Percentiles rank a stretch among this genome's conserved stretches.
phyloP scores from a whole-genome alignment of 331 rosid species.

The Acacia pycnantha region DNA sequence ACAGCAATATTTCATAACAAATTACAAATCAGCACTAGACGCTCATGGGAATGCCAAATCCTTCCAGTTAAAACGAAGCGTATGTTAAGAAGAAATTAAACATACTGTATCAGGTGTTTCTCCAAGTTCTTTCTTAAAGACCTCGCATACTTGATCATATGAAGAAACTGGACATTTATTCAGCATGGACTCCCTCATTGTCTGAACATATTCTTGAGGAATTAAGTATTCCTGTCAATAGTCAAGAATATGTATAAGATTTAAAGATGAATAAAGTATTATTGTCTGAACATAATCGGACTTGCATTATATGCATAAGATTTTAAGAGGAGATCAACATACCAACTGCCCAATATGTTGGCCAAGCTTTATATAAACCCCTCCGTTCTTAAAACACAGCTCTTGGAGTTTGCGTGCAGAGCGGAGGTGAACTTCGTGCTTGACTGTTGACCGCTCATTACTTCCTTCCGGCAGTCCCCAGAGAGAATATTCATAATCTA shows the following conservation, averaged over 20 bases:
- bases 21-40: background rate
- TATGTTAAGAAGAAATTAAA: conserved; percentile 7
- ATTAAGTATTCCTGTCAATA: conserved; percentile 79
- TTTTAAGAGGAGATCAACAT: conserved; percentile 26
- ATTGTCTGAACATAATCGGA: background rate
- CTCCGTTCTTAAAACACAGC: conserved; percentile 89
- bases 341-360: conserved; percentile 97
- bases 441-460: conserved; percentile 55
- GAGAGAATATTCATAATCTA: conserved; percentile 85
- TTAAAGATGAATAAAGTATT: background rate
- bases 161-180: conserved; percentile 95
- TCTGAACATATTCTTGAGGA: conserved; percentile 79
- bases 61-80: background rate
- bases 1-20: conserved; percentile 14
- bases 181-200: conserved; percentile 90
- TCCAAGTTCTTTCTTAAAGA: conserved; percentile 83
- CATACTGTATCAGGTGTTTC: conserved; percentile 80
- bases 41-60: background rate
- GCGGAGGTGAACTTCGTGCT: conserved; percentile 86
- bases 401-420: conserved; percentile 84
- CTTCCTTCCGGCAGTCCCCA: conserved; percentile 81
- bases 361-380: conserved; percentile 95
- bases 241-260: conserved; percentile 18
- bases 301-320: background rate
- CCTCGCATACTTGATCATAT: conserved; percentile 76